Conservation (phyloP, 2,329 filamentous ascomycete genomes). For the Cryphonectria carpinicola region DNA sequence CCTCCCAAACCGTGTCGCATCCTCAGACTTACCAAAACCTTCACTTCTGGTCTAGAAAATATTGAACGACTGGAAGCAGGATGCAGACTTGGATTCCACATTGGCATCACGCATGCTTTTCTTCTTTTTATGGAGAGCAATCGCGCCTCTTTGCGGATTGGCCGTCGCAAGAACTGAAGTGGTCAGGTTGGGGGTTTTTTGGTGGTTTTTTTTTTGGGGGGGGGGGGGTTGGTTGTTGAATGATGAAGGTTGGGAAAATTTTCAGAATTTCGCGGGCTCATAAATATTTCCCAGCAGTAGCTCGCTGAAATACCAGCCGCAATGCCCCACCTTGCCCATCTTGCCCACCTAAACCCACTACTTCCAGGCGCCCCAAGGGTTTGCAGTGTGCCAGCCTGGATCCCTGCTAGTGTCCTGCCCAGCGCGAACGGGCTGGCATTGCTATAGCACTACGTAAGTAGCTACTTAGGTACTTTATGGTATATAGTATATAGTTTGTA, state of each 20-base stretch:
- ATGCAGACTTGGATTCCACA: neutral
- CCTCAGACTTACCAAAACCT: neutral
- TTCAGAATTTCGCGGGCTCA: conserved; percentile 1
- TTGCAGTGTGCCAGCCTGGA: neutral
- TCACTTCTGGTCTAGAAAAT: neutral
- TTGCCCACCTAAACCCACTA: neutral
- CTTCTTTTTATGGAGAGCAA: neutral
- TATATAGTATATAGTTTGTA: neutral
- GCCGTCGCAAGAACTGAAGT: neutral
- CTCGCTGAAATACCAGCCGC: neutral
- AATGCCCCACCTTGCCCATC: conserved; percentile 4
- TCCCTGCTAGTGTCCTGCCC: neutral
- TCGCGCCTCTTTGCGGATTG: neutral
- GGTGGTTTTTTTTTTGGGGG: no score
- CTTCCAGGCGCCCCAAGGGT: neutral
- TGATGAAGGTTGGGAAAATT: conserved; percentile 3
- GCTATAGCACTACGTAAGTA: neutral
- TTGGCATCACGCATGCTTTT: neutral
- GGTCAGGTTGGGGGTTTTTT: neutral
- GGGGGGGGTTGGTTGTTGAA: no score
- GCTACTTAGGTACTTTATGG: neutral
- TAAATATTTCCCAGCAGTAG: neutral
- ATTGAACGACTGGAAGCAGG: neutral
- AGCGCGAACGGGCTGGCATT: neutral
- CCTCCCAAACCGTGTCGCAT: neutral